Evolutionary conservation across 306 rosid species (phyloP).

Genomic region (Begonia fuchsioides): DNA sequence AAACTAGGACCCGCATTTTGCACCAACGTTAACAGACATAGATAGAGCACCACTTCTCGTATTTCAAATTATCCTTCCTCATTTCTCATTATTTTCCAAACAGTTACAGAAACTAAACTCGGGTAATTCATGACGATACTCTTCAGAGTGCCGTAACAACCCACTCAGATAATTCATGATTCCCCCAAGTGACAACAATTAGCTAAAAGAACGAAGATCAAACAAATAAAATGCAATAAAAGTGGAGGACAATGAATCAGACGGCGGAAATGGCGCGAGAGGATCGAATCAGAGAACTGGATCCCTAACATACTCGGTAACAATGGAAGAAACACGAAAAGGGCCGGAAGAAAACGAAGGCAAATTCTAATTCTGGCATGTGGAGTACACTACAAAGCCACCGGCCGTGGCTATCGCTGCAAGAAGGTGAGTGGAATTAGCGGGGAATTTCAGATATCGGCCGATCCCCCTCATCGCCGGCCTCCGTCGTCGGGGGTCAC

Average conservation of each 20-base stretch:
- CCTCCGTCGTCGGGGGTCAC: too few species aligned
- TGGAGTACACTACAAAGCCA: slow-evolving; percentile 10
- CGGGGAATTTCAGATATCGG: slow-evolving; percentile 5
- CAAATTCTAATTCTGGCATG: slow-evolving; percentile 13
- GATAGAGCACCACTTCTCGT: neutral
- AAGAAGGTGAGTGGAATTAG: slow-evolving; percentile 17
- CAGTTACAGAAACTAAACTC: slow-evolving; percentile 11
- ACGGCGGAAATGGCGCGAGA: slow-evolving; percentile 60
- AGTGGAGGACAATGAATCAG: slow-evolving; percentile 10
- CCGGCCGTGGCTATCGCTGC: slow-evolving; percentile 7
- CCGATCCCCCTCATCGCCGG: too few species aligned
- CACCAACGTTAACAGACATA: neutral
- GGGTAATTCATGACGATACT: slow-evolving; percentile 34
- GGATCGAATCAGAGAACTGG: slow-evolving; percentile 43
- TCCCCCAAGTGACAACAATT: neutral
- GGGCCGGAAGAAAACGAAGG: slow-evolving; percentile 9
- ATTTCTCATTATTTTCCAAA: slow-evolving; percentile 2
- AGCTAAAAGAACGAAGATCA: neutral
- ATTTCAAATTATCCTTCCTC: neutral
- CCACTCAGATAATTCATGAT: slow-evolving; percentile 24
- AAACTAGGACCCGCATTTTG: slow-evolving; percentile 26
- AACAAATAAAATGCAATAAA: neutral
- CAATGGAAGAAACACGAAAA: slow-evolving; percentile 2
- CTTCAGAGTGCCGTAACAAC: slow-evolving; percentile 28
- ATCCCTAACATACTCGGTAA: slow-evolving; percentile 13